Conservation (phyloP, 2,329 filamentous ascomycete genomes). For the Orbilia javanica region DNA sequence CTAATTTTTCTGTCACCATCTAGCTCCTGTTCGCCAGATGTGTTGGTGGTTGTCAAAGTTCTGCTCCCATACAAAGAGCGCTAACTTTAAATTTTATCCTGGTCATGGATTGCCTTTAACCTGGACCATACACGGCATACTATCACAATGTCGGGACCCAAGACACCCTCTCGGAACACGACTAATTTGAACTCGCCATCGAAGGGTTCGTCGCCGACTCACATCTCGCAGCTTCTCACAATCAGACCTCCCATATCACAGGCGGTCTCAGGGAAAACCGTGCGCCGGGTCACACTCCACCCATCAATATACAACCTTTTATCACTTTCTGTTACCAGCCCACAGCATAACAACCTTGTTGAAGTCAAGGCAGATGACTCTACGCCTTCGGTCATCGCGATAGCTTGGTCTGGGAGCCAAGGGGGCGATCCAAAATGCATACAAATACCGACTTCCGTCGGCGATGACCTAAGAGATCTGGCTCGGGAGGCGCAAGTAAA, state of each 20-base stretch:
- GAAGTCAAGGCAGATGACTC: slow-evolving; percentile 51
- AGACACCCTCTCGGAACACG: slow-evolving; percentile 44
- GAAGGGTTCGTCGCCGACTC: slow-evolving; percentile 39
- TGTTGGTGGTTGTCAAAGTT: not conserved
- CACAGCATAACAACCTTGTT: slow-evolving; percentile 52
- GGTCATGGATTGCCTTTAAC: too few relatives aligned
- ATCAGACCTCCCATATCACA: slow-evolving; percentile 47
- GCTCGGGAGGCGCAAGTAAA: slow-evolving; percentile 5
- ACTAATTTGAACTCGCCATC: slow-evolving; percentile 52
- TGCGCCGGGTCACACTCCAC: slow-evolving; percentile 49
- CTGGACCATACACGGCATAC: not conserved
- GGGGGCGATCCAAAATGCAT: slow-evolving; percentile 53
- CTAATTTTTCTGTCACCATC: too few relatives aligned
- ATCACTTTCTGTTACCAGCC: slow-evolving; percentile 48
- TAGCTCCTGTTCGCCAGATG: not conserved
- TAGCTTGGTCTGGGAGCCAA: slow-evolving; percentile 54
- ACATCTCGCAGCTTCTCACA: slow-evolving; percentile 50
- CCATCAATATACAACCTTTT: slow-evolving; percentile 55
- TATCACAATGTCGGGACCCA: slow-evolving; percentile 49
- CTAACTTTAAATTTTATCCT: slow-evolving; percentile 8
- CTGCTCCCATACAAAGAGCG: too few relatives aligned
- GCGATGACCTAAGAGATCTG: slow-evolving; percentile 39
- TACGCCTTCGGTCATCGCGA: slow-evolving; percentile 28
- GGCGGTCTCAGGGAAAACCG: slow-evolving; percentile 38
- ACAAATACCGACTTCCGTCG: slow-evolving; percentile 43